phyloP scores from a whole-genome alignment of 2,329 filamentous ascomycete genomes.

The Amylocarpus encephaloides region DNA sequence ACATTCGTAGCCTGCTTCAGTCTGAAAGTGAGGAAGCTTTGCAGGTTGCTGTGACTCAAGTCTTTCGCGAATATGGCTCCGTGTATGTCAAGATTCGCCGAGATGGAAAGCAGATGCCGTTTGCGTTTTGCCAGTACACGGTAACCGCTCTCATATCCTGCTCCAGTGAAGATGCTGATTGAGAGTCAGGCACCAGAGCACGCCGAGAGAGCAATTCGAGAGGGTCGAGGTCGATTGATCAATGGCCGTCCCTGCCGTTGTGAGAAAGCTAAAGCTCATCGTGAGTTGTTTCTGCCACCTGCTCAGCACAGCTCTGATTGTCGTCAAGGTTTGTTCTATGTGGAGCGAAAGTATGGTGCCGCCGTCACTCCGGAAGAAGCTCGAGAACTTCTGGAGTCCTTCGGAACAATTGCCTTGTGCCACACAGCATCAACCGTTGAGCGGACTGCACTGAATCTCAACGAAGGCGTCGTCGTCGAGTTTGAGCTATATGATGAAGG shows the following conservation, averaged over 20 bases:
- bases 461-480: constrained; percentile 39
- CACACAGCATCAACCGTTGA: constrained; percentile 23
- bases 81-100: constrained; percentile 60
- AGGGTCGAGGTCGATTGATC: constrained; percentile 44
- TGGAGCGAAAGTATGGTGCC: constrained; percentile 37
- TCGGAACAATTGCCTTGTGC: constrained; percentile 38
- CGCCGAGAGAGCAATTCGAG: constrained; percentile 42
- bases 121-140: constrained; percentile 58
- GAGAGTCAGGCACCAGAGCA: constrained; percentile 39
- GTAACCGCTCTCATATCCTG: constrained; percentile 36
- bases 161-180: constrained; percentile 21
- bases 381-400: constrained; percentile 35
- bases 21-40: constrained; percentile 44
- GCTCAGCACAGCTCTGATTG: constrained; percentile 5
- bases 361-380: constrained; percentile 40
- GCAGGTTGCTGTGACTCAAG: constrained; percentile 44
- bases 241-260: constrained; percentile 52
- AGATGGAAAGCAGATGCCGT: constrained; percentile 53
- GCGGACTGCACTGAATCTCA: constrained; percentile 25
- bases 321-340: constrained; percentile 42
- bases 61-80: constrained; percentile 48
- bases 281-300: constrained; percentile 35
- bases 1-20: constrained; percentile 43
- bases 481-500: constrained; percentile 46
- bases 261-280: constrained; percentile 53